These are phyloP conservation scores for Penicillium dipodomyicola DNA, from an alignment of 495 filamentous ascomycete species.

Conservation along the genomic window DNA sequence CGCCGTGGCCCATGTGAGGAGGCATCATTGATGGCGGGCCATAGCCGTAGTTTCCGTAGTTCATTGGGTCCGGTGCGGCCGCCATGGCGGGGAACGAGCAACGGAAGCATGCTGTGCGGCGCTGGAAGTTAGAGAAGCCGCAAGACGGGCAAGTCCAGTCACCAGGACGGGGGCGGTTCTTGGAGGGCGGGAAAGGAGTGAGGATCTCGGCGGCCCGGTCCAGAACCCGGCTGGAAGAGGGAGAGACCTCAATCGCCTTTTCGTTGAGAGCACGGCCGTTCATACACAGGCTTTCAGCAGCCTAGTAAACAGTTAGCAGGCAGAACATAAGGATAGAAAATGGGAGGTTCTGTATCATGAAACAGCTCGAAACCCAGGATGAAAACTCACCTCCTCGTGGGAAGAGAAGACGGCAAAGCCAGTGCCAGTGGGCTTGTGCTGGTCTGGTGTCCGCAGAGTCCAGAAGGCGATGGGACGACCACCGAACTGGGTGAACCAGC, in stretches of 20 bases:
- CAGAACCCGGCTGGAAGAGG: slow-evolving; percentile 90
- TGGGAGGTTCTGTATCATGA: neutral
- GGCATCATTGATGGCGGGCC: slow-evolving; percentile 77
- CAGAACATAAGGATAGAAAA: slow-evolving; percentile 9
- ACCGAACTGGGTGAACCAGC: slow-evolving; percentile 98
- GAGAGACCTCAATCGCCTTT: slow-evolving; percentile 97
- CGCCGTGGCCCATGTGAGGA: slow-evolving; percentile 77
- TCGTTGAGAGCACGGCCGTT: slow-evolving; percentile 97
- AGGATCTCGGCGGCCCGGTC: slow-evolving; percentile 94
- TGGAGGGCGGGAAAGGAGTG: slow-evolving; percentile 94
- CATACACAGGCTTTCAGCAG: slow-evolving; percentile 97
- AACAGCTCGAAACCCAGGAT: neutral
- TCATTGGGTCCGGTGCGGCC: slow-evolving; percentile 69
- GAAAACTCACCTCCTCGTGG: slow-evolving; percentile 86
- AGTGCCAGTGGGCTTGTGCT: slow-evolving; percentile 96
- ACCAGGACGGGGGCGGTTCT: slow-evolving; percentile 93
- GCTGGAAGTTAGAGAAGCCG: slow-evolving; percentile 84
- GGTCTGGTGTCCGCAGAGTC: slow-evolving; percentile 95
- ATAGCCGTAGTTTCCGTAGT: slow-evolving; percentile 72
- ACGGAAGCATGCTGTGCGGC: slow-evolving; percentile 95
- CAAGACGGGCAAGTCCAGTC: slow-evolving; percentile 99
- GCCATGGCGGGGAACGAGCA: slow-evolving; percentile 95
- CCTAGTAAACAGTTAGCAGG: slow-evolving; percentile 50
- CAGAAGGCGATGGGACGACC: slow-evolving; percentile 99
- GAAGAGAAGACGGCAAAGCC: slow-evolving; percentile 98